Evolutionary conservation across 1,139 yeast genomes (phyloP), one percentile per base, ranked within the genome.

Genomic region (Geotrichum australiense): DNA sequence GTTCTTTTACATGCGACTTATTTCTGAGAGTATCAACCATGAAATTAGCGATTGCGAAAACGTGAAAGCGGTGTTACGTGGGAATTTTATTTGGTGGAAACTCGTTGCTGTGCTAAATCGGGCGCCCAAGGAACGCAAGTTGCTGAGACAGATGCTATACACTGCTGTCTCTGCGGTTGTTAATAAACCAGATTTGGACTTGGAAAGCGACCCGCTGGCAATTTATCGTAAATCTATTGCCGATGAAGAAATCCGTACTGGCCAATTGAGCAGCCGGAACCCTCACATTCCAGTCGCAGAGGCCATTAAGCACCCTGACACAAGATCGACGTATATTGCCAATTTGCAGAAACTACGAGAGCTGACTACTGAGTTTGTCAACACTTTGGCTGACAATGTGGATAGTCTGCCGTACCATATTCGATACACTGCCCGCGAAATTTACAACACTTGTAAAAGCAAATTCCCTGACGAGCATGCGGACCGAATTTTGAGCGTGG

Each of bases 121-220:
- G 47, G 69, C 73, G 42, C 71, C 81, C 4, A 73, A 74, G 42
- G 85, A 81, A 53, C 68, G 83, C 43, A 70, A 70, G 41, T 68
- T 72, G 26, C 67, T 81, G 39, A 71, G 74, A 50, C 56, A 62
- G 1, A 47, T 84, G 8, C 62, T 86, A 27, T 76, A 80, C 0
- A 71, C 76, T n/a, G 71, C 41, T 62, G 68, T 73, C 32, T 53
- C 60, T 24, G 68, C 61, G 39, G 67, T 76, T n/a, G 63, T 74
- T 5, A 79, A 76, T 14, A 66, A 74, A 45, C 80, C 76, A 20
- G 78, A 74, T 33, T 55, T 75, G 8, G 77, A 76, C 47, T 75
- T 86, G 53, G 96, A 89, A 56, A 78, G 91, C 46, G 85, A 89
- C 56, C 97, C 98, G 1, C 61, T 74, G 5, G 63, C 67, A n/a